Evolutionary conservation across 73 alveolate genomes (phyloP), one percentile per base, ranked within the genome.

Genomic region (Tetrahymena thermophila): DNA sequence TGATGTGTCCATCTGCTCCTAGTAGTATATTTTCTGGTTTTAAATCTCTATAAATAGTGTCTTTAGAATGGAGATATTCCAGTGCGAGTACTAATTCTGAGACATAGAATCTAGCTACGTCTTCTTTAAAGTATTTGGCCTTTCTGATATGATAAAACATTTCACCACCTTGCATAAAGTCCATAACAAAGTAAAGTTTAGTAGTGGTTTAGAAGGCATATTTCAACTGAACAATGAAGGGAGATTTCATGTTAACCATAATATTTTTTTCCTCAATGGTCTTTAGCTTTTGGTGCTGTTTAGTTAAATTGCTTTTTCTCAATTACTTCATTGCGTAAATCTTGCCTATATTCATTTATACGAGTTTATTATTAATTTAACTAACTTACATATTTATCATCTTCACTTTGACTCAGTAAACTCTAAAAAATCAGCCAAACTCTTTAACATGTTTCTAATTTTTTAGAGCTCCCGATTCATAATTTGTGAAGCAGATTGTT

Each of bases 11-110:
- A 43, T 98, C 98, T 43, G 94, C 44, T 93, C 98, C 99, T 3
- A 99, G 95, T n/a, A 99, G 97, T 10, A 99, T 98, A 97, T 99
- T 99, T 94, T 99, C 99, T 13, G 99, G 99, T 85, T 99, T 99
- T 93, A 99, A 94, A 94, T 99, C 99, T 58, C 99, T 85, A 93
- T 98, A 99, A 19, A 99, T 98, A 28, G 98, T 98, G 57, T 97
- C 98, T 85, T 97, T 95, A 94, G 96, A 94, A 94, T 99, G 99
- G 43, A 99, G 96, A 94, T 96, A 97, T 96, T 98, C 98, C 58
- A 99, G 94, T 10, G 99, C 99, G 28, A 98, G 95, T 17, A 98
- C 94, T 31, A 99, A 89, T 97, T 99, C 99, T 25, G 99, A 99
- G 23, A 98, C 97, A 84, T 99, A 99, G 96, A 99, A 99, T 85